These are phyloP conservation scores for Candida ficus DNA, from an alignment of 805 yeast species.

Conservation along the genomic window DNA sequence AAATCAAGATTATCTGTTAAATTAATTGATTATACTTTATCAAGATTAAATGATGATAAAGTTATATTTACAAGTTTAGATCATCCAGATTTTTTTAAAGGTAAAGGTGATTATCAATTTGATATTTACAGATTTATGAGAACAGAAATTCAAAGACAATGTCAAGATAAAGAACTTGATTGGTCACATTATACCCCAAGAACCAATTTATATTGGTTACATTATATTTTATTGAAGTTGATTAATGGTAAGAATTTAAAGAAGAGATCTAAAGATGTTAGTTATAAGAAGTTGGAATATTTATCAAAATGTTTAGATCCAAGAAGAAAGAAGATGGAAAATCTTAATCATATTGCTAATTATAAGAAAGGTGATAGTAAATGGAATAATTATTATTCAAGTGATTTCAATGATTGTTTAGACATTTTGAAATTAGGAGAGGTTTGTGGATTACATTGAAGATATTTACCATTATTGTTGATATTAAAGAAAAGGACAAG, in stretches of 20 bases:
- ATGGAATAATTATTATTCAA: constrained; percentile 19
- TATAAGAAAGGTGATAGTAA: constrained; percentile 14
- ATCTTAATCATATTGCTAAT: constrained; percentile 7
- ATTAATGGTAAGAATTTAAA: constrained; percentile 35
- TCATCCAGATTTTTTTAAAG: constrained; percentile 56
- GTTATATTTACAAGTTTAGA: constrained; percentile 52
- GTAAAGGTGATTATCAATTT: constrained; percentile 56
- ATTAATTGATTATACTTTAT: constrained; percentile 53
- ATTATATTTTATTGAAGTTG: constrained; percentile 50
- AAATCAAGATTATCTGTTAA: constrained; percentile 31
- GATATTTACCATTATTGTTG: no score
- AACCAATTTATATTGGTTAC: constrained; percentile 62
- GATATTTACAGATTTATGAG: constrained; percentile 59
- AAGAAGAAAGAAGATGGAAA: constrained; percentile 20
- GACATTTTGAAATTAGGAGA: constrained; percentile 21
- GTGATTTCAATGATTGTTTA: constrained; percentile 22
- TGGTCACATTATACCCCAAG: constrained; percentile 43
- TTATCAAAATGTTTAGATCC: constrained; percentile 33
- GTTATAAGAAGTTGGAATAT: constrained; percentile 25
- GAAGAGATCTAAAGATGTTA: constrained; percentile 17
- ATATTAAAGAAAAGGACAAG: no score
- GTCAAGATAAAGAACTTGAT: constrained; percentile 30
- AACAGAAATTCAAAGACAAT: constrained; percentile 16
- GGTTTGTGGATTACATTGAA: constrained; percentile 4
- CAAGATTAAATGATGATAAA: constrained; percentile 39